phyloP scores from a whole-genome alignment of 2,329 filamentous ascomycete species.

The Lojkania enalia region DNA sequence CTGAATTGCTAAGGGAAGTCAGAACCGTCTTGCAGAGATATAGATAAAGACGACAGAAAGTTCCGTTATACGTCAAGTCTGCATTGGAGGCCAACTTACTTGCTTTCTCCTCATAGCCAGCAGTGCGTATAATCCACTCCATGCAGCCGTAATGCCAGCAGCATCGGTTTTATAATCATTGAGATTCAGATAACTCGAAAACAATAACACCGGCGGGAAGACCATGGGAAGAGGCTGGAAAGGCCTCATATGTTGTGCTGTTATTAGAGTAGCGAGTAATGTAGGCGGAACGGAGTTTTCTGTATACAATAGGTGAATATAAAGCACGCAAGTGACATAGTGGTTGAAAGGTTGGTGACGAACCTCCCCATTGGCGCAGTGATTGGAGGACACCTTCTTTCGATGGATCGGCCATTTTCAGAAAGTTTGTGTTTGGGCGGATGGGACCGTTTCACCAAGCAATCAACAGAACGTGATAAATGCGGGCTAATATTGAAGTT shows the following conservation, averaged over 20 bases:
- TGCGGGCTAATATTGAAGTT: too few relatives aligned
- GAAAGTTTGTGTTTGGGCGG: too few relatives aligned
- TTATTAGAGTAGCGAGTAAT: conserved; percentile 66
- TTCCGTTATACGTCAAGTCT: too few relatives aligned
- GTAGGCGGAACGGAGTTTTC: conserved; percentile 68
- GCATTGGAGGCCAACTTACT: conserved; percentile 24
- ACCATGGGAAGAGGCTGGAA: conserved; percentile 68
- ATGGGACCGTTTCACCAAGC: too few relatives aligned
- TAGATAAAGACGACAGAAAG: too few relatives aligned
- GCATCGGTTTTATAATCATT: conserved; percentile 64
- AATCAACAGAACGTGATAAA: too few relatives aligned
- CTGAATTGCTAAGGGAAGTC: conserved; percentile 41
- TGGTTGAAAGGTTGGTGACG: conserved; percentile 23
- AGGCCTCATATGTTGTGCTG: conserved; percentile 68
- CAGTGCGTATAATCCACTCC: conserved; percentile 67
- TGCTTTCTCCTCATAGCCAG: conserved; percentile 62
- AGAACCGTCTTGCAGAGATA: too few relatives aligned
- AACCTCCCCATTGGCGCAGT: conserved; percentile 58
- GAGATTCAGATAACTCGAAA: conserved; percentile 68
- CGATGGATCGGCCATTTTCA: conserved; percentile 45
- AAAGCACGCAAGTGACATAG: conserved; percentile 25
- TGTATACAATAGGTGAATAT: conserved; percentile 34
- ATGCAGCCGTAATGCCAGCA: conserved; percentile 65
- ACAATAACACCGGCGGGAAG: conserved; percentile 67
- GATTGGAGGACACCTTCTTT: conserved; percentile 49